Base-by-base conservation (phyloP, 164 flowering plant genomes). In the Tetrastigma voinierianum region DNA sequence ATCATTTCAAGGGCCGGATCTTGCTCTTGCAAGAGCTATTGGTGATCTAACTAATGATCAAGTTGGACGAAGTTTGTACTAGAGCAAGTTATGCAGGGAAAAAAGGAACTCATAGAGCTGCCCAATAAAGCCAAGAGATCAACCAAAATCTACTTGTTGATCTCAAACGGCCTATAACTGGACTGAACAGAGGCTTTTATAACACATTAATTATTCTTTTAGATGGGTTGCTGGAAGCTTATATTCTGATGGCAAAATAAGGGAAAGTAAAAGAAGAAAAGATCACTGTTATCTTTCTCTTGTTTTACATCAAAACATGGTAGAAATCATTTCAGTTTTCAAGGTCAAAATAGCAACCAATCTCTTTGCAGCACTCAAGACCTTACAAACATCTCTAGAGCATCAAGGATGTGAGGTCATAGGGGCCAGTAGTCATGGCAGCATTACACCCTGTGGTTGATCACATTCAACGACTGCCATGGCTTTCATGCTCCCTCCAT, bases 1-100 rank as follows among this genome's bases (percentile, higher is more conserved):
- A 89, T 73, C 96, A 90, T 81, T 87, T 90, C 71, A 84, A 83
- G 80, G 75, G 83, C n/a, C 24, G 96, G 96, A 14, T 70, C 80
- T 2, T 90, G 96, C 79, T 89, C 96, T 17, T 90, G 96, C 74
- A 69, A 67, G 72, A 89, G 90, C 23, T 87, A 83, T 49, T 89
- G 96, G 96, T 89, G 80, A 86, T 25, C 40, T 2, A 25, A 25
- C 40, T 25, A 25, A 25, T 25, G 40, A 25, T 25, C 40, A 25
- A 25, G 40, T 25, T 25, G 40, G 40, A 25, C 6, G 40, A n/a
- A n/a, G 6, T 2, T 25, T 25, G 40, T 7, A 25, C 40, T 25
- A 25, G 40, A 25, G 40, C 40, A 25, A 25, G 40, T n/a, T n/a
- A n/a, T n/a, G n/a, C n/a, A n/a, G n/a, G n/a, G n/a, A n/a, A n/a